Evolutionary conservation across 2,329 filamentous ascomycete species (phyloP).

Genomic region (Myriosclerotinia duriaeana): DNA sequence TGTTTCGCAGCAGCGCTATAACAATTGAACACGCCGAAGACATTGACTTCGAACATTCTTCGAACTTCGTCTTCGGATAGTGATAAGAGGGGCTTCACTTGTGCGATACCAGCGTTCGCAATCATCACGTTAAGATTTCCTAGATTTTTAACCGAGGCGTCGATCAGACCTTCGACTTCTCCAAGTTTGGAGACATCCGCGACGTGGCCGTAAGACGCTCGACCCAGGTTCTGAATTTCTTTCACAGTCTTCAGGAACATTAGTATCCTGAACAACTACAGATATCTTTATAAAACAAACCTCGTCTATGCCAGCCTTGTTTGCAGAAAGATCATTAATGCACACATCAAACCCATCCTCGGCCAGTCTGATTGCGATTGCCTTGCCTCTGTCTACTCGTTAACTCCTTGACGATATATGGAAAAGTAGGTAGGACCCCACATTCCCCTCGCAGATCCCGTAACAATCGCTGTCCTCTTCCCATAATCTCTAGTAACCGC

Average conservation of each 20-base stretch:
- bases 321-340: constrained; percentile 60
- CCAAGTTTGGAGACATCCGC: constrained; percentile 55
- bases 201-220: constrained; percentile 53
- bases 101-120: constrained; percentile 39
- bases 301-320: constrained; percentile 53
- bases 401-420: constrained; percentile 16
- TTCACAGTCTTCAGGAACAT: constrained; percentile 43
- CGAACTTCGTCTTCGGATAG: constrained; percentile 39
- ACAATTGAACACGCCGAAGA: constrained; percentile 64
- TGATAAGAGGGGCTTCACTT: constrained; percentile 37
- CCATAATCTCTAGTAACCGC: constrained; percentile 37
- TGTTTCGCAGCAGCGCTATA: constrained; percentile 62
- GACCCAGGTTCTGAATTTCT: constrained; percentile 53
- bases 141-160: constrained; percentile 33
- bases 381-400: constrained; percentile 50
- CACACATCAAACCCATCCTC: constrained; percentile 65
- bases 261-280: background rate
- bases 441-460: constrained; percentile 45
- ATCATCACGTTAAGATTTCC: constrained; percentile 39
- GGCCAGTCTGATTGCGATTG: constrained; percentile 63
- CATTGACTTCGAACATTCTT: constrained; percentile 62
- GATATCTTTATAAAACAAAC: constrained; percentile 34
- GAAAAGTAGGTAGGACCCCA: constrained; percentile 31
- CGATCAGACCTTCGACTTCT: constrained; percentile 38
- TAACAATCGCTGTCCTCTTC: constrained; percentile 43